Evolutionary conservation across 495 filamentous ascomycete genomes (phyloP).

Genomic region (Letharia lupina): DNA sequence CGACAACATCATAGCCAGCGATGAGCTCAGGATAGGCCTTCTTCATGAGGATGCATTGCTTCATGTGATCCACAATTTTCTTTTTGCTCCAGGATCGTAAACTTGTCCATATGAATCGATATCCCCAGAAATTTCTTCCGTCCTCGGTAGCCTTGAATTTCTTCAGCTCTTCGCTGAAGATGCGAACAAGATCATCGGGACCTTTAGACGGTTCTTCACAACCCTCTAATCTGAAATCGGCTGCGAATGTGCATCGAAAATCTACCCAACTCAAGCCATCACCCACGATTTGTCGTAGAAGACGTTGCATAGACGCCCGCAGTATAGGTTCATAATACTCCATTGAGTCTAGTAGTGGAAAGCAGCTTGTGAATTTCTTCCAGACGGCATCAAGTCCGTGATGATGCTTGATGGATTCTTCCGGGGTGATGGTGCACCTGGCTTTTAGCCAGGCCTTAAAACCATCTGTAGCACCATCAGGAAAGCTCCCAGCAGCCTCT

Average conservation of each 20-base stretch:
- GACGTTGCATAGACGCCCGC: conserved; percentile 57
- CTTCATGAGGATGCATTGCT: conserved; percentile 74
- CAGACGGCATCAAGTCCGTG: conserved; percentile 74
- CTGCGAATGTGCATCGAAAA: conserved; percentile 50
- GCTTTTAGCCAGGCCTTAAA: conserved; percentile 73
- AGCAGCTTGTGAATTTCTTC: conserved; percentile 64
- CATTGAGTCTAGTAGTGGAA: conserved; percentile 60
- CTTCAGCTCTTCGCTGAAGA: conserved; percentile 71
- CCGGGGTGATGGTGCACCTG: conserved; percentile 58
- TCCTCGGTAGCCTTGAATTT: conserved; percentile 62
- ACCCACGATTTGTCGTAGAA: conserved; percentile 57
- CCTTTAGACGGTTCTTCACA: conserved; percentile 51
- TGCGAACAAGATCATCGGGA: conserved; percentile 56
- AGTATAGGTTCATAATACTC: conserved; percentile 90
- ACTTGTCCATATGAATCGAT: conserved; percentile 80
- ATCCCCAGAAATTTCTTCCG: conserved; percentile 72
- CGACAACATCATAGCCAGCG: conserved; percentile 81
- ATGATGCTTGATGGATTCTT: conserved; percentile 69
- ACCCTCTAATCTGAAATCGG: conserved; percentile 52
- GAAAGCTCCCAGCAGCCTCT: conserved; percentile 63
- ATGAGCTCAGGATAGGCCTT: conserved; percentile 68
- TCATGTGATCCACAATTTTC: conserved; percentile 69
- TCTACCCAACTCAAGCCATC: conserved; percentile 73
- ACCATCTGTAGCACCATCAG: conserved; percentile 55
- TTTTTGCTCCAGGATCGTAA: conserved; percentile 53